These are phyloP conservation scores for Neophaeococcomyces aloes DNA, from an alignment of 2,329 filamentous ascomycete genomes.

Conservation along the genomic window DNA sequence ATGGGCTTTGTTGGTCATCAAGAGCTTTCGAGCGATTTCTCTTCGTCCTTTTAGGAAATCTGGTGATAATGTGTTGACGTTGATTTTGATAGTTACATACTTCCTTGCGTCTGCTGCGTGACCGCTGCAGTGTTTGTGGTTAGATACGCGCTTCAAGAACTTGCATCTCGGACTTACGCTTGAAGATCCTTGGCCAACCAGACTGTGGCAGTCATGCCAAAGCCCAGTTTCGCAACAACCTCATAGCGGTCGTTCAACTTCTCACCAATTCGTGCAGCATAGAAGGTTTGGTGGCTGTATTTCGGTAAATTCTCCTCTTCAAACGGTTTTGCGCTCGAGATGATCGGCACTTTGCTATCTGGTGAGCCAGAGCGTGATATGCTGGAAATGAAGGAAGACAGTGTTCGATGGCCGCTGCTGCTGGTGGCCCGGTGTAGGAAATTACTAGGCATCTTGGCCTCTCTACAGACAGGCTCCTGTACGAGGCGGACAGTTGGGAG, in stretches of 20 bases:
- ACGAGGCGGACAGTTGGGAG: too few species aligned
- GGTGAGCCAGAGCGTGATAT: conserved; percentile 11
- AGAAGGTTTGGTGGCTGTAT: conserved; percentile 29
- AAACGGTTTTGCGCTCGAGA: conserved; percentile 21
- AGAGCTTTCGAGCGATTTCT: conserved; percentile 27
- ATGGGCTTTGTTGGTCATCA: conserved; percentile 26
- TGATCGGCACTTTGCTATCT: conserved; percentile 15
- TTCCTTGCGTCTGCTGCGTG: conserved; percentile 13
- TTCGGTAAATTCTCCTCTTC: conserved; percentile 33
- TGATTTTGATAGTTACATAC: conserved; percentile 30
- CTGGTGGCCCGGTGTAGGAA: conserved; percentile 3
- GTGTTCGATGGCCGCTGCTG: conserved; percentile 3
- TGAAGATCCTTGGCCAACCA: conserved; percentile 34
- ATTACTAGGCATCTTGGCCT: conserved; percentile 3
- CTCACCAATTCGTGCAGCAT: conserved; percentile 31
- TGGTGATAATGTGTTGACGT: conserved; percentile 23
- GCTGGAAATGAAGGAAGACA: conserved; percentile 1
- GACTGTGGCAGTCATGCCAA: conserved; percentile 33
- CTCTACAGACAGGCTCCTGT: too few species aligned
- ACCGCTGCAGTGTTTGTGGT: conserved; percentile 7
- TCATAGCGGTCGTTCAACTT: conserved; percentile 30
- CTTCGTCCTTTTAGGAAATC: conserved; percentile 19
- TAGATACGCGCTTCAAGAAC: not conserved
- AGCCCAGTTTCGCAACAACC: conserved; percentile 33
- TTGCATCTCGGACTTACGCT: conserved; percentile 12